Percentiles rank a stretch among this genome's conserved stretches.
These are phyloP conservation scores for Boletus reticuloceps DNA, from an alignment of 768 basidiomycete genomes.

Conservation along the genomic window DNA sequence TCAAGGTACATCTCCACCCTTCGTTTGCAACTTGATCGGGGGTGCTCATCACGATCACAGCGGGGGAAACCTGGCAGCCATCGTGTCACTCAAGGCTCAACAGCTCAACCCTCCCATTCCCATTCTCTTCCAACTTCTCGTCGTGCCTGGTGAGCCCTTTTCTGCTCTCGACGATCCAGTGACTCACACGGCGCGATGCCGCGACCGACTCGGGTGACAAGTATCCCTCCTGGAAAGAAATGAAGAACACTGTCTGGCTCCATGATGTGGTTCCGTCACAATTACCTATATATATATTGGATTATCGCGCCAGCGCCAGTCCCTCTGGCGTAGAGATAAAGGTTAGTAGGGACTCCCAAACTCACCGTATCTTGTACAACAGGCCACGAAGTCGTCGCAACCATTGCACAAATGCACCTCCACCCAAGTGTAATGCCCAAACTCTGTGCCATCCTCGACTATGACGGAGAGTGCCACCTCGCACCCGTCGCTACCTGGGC, in stretches of 20 bases:
- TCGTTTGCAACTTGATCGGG: no score
- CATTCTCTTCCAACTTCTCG: conserved; percentile 61
- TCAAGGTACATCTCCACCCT: conserved; percentile 23
- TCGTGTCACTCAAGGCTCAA: conserved; percentile 61
- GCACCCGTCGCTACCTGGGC: conserved; percentile 89
- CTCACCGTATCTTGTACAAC: no score
- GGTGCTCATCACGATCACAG: conserved; percentile 41
- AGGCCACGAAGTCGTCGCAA: conserved; percentile 93
- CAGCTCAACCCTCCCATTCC: conserved; percentile 48
- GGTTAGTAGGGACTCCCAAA: no score
- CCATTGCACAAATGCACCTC: conserved; percentile 91
- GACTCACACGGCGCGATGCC: conserved; percentile 20
- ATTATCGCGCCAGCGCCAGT: no score
- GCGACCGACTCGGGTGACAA: conserved; percentile 38
- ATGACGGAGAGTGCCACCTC: conserved; percentile 62
- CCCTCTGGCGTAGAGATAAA: no score
- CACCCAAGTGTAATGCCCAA: conserved; percentile 65
- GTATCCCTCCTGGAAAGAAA: conserved; percentile 54
- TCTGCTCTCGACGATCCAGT: background rate
- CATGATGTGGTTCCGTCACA: conserved; percentile 70
- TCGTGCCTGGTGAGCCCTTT: conserved; percentile 50
- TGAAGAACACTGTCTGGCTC: conserved; percentile 58
- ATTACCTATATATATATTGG: no score
- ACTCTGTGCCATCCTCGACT: conserved; percentile 66
- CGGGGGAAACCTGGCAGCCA: conserved; percentile 69